Conservation (phyloP, 441 rosid genomes). For the Adansonia madagascariensis region DNA sequence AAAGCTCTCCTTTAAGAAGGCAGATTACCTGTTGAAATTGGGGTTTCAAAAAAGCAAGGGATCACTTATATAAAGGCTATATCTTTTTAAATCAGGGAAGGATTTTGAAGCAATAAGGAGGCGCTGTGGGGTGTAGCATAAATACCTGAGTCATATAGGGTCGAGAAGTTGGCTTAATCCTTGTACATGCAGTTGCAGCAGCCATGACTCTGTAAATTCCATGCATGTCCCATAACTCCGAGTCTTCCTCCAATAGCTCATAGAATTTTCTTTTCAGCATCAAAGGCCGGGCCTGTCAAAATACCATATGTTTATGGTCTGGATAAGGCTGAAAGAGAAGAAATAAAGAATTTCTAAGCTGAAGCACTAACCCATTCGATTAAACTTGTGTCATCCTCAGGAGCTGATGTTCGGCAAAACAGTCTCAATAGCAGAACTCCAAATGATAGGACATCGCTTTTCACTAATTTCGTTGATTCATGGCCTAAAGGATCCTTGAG, state of each 20-base stretch:
- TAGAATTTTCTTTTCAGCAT: constrained; percentile 44
- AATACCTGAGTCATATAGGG: constrained; percentile 41
- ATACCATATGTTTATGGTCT: not conserved
- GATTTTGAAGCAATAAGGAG: not conserved
- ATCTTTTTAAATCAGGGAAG: not conserved
- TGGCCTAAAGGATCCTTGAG: constrained; percentile 23
- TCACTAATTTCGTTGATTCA: constrained; percentile 30
- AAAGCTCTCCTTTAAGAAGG: constrained; percentile 44
- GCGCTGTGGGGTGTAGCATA: not conserved
- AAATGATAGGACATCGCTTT: constrained; percentile 42
- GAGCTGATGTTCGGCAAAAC: constrained; percentile 40
- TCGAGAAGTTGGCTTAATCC: constrained; percentile 33
- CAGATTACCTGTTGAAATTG: constrained; percentile 38
- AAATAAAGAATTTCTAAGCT: not conserved
- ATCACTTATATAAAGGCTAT: not conserved
- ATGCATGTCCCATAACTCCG: constrained; percentile 40
- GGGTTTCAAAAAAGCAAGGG: not conserved
- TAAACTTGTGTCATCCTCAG: constrained; percentile 41
- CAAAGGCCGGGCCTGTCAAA: constrained; percentile 47
- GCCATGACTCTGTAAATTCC: constrained; percentile 47
- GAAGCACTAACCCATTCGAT: constrained; percentile 45
- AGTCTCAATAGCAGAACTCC: constrained; percentile 49
- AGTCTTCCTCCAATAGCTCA: constrained; percentile 42
- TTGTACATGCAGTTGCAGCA: constrained; percentile 44
- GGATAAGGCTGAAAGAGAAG: not conserved